Evolutionary conservation across 345 rosid genomes (phyloP), one percentile per base, ranked within the genome.

Genomic region (Capsella bursapastoris): DNA sequence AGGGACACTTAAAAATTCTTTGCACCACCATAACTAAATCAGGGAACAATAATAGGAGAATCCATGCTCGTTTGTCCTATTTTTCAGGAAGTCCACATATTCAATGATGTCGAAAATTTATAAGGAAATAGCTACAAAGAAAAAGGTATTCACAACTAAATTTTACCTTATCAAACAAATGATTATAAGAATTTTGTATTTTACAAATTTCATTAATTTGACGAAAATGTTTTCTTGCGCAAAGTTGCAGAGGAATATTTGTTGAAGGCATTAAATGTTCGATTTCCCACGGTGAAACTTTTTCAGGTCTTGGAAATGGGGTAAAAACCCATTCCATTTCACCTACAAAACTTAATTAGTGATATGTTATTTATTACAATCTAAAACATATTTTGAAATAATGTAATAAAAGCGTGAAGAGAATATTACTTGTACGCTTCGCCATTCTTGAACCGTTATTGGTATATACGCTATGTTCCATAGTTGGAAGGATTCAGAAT

Each of bases 321-420:
- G 60, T 80, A 90, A 83, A 35, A 82, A 67, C 41, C 81, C 89
- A 81, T 88, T 90, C 90, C 90, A 86, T 80, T 88, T 86, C 64
- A 83, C 70, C 89, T 88, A 71, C 7, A 64, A 73, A 51, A 15
- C 7, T 8, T 50, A 50, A 18, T 34, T 29, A 41, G 1, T 64
- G 6, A 16, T 50, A 31, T 29, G 4, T 32, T 16, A 48, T 12
- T 6, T 48, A 48, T 11, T 16, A 47, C 7, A 8, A 6, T 47
- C 8, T 15, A 29, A 0, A 13, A 41, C 13, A 5, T 62, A 27
- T 43, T 25, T 2, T 6, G 13, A 25, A 18, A 18, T 18, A 18
- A 18, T 18, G 18, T 18, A 18, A 18, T 18, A 18, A 18, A 18
- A 18, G 18, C 18, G 18, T 18, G 18, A 18, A 18, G 18, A 18